phyloP scores from a whole-genome alignment of 2,329 filamentous ascomycete genomes.

The Epichloe festucae region DNA sequence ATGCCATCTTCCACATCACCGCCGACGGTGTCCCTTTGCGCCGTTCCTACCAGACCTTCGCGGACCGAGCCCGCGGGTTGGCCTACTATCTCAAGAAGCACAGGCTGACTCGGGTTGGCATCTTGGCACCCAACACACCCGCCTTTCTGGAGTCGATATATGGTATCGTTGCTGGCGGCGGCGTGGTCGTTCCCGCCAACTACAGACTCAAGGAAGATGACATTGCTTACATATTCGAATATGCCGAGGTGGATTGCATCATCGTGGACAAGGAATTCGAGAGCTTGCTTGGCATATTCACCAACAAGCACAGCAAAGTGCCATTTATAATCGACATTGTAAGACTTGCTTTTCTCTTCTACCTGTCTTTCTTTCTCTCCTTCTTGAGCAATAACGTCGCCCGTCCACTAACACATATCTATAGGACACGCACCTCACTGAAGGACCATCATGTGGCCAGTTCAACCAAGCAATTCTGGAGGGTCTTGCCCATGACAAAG shows the following conservation, averaged over 20 bases:
- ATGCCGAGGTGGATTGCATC: conserved; percentile 74
- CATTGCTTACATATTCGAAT: conserved; percentile 80
- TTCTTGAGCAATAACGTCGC: too few species aligned
- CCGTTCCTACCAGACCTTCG: conserved; percentile 67
- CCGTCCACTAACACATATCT: background rate
- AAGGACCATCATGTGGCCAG: conserved; percentile 61
- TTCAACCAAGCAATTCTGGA: conserved; percentile 78
- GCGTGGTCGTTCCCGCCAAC: conserved; percentile 56
- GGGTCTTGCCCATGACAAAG: conserved; percentile 58
- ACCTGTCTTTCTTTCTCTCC: too few species aligned
- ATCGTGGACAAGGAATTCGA: conserved; percentile 77
- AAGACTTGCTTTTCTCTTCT: conserved; percentile 9
- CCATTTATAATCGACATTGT: conserved; percentile 62
- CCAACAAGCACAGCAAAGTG: conserved; percentile 45
- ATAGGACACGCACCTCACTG: conserved; percentile 65
- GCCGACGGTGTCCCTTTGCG: conserved; percentile 61
- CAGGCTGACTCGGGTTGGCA: conserved; percentile 62
- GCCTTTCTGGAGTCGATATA: conserved; percentile 87
- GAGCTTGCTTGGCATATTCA: conserved; percentile 54
- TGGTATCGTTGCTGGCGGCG: conserved; percentile 71
- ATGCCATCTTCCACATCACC: conserved; percentile 77
- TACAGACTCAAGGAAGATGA: conserved; percentile 66
- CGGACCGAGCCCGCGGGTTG: conserved; percentile 74
- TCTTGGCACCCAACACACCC: conserved; percentile 84
- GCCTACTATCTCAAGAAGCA: conserved; percentile 77